Percentiles rank a stretch among this genome's conserved stretches.
Conservation (phyloP, 202 grass and related monocot species). For the Setaria italica region DNA sequence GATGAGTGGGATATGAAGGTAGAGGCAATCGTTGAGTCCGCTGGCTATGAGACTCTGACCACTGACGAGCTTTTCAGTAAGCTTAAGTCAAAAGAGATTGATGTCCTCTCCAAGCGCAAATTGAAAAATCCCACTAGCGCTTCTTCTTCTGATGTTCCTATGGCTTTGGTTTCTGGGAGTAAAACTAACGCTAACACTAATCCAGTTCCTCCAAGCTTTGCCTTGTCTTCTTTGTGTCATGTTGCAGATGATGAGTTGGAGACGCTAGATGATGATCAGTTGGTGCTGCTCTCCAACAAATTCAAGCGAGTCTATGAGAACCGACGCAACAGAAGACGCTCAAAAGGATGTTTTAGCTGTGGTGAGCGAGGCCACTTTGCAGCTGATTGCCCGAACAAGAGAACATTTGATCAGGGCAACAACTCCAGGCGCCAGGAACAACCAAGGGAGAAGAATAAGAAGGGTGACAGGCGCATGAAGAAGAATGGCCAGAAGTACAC, state of each 20-base stretch:
- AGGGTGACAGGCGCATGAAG: too few species aligned
- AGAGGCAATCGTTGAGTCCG: neutral
- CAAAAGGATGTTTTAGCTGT: too few species aligned
- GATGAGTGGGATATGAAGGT: neutral
- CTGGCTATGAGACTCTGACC: neutral
- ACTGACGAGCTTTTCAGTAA: conserved; percentile 16
- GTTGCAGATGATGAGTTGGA: conserved; percentile 16
- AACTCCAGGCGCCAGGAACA: too few species aligned
- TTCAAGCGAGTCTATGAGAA: neutral
- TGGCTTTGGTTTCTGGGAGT: neutral
- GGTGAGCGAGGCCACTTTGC: too few species aligned
- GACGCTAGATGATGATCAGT: conserved; percentile 8
- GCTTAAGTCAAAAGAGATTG: conserved; percentile 11
- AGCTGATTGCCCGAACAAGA: too few species aligned
- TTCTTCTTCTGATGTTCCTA: neutral
- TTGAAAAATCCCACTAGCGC: neutral
- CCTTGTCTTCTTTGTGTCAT: neutral
- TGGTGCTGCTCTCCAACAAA: neutral
- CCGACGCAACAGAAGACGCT: neutral
- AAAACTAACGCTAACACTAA: neutral
- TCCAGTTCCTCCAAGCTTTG: neutral
- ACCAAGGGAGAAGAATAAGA: too few species aligned
- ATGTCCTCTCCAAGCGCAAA: neutral
- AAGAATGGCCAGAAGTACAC: too few species aligned
- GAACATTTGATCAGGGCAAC: too few species aligned